phyloP scores from a whole-genome alignment of 805 yeast genomes.

The Nematodospora valgi region DNA sequence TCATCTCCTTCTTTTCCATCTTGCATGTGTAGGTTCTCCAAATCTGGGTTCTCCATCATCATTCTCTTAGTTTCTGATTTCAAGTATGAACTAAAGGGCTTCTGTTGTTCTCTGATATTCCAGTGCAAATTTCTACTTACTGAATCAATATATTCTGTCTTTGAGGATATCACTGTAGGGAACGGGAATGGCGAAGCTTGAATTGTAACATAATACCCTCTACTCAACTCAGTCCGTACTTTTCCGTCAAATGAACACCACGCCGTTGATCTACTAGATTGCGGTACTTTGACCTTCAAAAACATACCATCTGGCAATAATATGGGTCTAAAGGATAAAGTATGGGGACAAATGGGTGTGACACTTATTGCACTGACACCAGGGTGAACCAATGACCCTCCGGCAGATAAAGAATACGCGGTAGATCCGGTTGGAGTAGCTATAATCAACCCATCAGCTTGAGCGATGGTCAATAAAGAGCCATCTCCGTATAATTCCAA shows the following conservation, averaged over 20 bases:
- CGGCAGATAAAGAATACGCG: conserved; percentile 89
- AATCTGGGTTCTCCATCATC: conserved; percentile 4
- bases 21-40: conserved; percentile 14
- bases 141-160: conserved; percentile 77
- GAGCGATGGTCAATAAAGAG: conserved; percentile 80
- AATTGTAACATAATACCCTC: conserved; percentile 83
- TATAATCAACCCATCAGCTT: conserved; percentile 85
- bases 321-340: conserved; percentile 88
- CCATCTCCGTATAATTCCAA: conserved; percentile 85
- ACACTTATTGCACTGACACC: conserved; percentile 89
- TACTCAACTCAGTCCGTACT: conserved; percentile 70
- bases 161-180: conserved; percentile 80
- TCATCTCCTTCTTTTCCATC: no score
- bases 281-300: conserved; percentile 76
- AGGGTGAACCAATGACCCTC: conserved; percentile 93
- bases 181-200: conserved; percentile 88
- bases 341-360: conserved; percentile 96
- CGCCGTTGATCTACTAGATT: conserved; percentile 78
- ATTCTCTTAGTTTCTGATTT: conserved; percentile 8
- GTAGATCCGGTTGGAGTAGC: conserved; percentile 96
- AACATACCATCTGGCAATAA: conserved; percentile 91
- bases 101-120: conserved; percentile 89
- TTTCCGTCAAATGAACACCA: conserved; percentile 98
- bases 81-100: conserved; percentile 49
- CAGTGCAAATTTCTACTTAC: conserved; percentile 86